These are phyloP conservation scores for Ceratobasidium sp. DNA, from an alignment of 1,284 basidiomycete species.

Conservation along the genomic window DNA sequence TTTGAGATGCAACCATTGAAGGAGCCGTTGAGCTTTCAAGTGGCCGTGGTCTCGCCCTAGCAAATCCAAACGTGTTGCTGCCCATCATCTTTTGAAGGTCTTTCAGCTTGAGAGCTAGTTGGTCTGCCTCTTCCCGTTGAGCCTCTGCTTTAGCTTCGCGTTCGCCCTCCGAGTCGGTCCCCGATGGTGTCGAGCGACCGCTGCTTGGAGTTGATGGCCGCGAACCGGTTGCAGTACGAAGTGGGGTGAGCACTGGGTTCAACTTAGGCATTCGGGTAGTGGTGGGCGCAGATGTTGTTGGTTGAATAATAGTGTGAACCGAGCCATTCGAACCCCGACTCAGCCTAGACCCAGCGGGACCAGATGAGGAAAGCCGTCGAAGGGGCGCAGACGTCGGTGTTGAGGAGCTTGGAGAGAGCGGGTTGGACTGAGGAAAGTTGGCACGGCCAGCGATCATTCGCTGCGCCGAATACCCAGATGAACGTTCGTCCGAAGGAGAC, in stretches of 20 bases:
- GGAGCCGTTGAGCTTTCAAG: constrained; percentile 7
- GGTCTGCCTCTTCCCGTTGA: constrained; percentile 70
- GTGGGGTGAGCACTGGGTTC: constrained; percentile 56
- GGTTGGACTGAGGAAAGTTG: constrained; percentile 12
- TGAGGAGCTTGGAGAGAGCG: constrained; percentile 21
- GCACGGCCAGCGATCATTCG: background rate
- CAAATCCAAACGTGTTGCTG: constrained; percentile 73
- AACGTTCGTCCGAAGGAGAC: constrained; percentile 7
- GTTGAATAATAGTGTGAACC: constrained; percentile 69
- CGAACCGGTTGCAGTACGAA: constrained; percentile 61
- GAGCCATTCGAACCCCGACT: constrained; percentile 38
- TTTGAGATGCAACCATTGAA: constrained; percentile 46
- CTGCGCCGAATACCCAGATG: background rate
- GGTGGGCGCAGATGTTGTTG: constrained; percentile 65
- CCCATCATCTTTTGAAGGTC: constrained; percentile 76
- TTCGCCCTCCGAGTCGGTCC: constrained; percentile 52
- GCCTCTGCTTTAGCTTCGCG: constrained; percentile 71
- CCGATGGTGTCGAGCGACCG: constrained; percentile 48
- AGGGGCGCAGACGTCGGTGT: constrained; percentile 36
- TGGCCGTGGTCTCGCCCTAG: constrained; percentile 58
- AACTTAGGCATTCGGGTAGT: constrained; percentile 55
- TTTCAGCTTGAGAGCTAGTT: constrained; percentile 67
- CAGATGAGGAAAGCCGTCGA: constrained; percentile 28
- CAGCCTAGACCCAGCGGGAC: background rate
- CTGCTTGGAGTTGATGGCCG: constrained; percentile 61